A percentile compares a stretch with the other conserved stretches of the same genome.
Evolutionary conservation across 768 basidiomycete species (phyloP).

Genomic region (Lactifluus pinguis): DNA sequence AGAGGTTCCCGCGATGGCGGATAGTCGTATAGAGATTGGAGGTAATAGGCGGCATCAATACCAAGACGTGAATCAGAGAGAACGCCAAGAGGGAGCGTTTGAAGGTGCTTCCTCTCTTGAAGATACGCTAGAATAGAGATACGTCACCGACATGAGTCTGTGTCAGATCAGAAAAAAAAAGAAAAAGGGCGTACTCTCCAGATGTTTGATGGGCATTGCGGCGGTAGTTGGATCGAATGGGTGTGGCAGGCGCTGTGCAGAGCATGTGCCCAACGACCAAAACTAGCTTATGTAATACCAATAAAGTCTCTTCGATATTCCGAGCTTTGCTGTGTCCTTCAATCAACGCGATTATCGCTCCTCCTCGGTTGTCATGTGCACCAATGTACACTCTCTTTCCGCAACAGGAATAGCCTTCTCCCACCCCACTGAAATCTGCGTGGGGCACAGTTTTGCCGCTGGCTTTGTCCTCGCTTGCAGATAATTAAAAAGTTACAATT

Average conservation of each 20-base stretch:
- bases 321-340: neutral
- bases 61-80: conserved; percentile 90
- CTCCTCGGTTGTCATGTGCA: neutral
- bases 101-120: conserved; percentile 79
- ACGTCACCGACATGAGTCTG: neutral
- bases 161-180: neutral
- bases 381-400: neutral
- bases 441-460: neutral
- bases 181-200: conserved; percentile 53
- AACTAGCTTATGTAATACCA: conserved; percentile 5
- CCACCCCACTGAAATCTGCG: neutral
- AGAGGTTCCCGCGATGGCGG: conserved; percentile 81
- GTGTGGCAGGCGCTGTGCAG: neutral
- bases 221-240: conserved; percentile 3
- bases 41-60: conserved; percentile 91
- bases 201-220: conserved; percentile 72
- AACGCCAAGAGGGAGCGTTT: conserved; percentile 69
- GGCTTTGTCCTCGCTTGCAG: neutral
- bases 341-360: neutral
- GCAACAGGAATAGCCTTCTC: neutral
- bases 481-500: neutral
- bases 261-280: neutral
- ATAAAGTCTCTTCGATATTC: neutral
- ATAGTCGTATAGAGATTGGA: conserved; percentile 66
- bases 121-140: conserved; percentile 53